Percentiles rank a stretch among this genome's conserved stretches.
phyloP scores from a whole-genome alignment of 805 yeast species.

The Cyberlindnera mrakii region DNA sequence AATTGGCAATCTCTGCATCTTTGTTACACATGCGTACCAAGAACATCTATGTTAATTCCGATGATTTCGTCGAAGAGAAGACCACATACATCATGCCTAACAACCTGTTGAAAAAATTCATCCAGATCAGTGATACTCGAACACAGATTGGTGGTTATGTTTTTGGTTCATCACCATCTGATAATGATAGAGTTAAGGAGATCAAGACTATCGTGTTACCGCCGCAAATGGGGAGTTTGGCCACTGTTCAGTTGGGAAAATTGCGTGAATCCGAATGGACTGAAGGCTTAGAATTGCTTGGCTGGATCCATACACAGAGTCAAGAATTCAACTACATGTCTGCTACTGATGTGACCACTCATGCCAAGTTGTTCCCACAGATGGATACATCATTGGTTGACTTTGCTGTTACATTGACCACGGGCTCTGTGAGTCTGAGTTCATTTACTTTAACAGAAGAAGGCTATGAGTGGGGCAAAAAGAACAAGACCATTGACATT shows the following conservation, averaged over 20 bases:
- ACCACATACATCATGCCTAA: conserved; percentile 77
- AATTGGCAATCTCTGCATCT: conserved; percentile 73
- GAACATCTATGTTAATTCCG: conserved; percentile 66
- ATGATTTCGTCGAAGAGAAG: conserved; percentile 51
- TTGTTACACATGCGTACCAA: conserved; percentile 68
- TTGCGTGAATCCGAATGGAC: conserved; percentile 41
- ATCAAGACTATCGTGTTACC: conserved; percentile 67
- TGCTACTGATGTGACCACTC: conserved; percentile 65
- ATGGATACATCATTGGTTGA: conserved; percentile 40
- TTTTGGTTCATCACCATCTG: conserved; percentile 75
- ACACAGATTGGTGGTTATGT: conserved; percentile 77
- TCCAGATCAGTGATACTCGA: conserved; percentile 74
- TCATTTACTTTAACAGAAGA: conserved; percentile 55
- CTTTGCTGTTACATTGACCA: conserved; percentile 62
- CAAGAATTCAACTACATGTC: conserved; percentile 58
- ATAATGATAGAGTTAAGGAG: conserved; percentile 70
- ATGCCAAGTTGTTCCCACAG: conserved; percentile 33
- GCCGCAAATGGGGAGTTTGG: conserved; percentile 80
- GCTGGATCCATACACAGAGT: conserved; percentile 91
- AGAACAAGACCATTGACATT: conserved; percentile 46
- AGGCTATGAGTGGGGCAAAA: conserved; percentile 76
- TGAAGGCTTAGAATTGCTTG: conserved; percentile 69
- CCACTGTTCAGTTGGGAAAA: conserved; percentile 35
- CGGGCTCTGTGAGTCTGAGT: conserved; percentile 78
- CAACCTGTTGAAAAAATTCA: conserved; percentile 69